These are phyloP conservation scores for Paulownia fortunei DNA, from an alignment of 257 asterid genomes.

Conservation along the genomic window DNA sequence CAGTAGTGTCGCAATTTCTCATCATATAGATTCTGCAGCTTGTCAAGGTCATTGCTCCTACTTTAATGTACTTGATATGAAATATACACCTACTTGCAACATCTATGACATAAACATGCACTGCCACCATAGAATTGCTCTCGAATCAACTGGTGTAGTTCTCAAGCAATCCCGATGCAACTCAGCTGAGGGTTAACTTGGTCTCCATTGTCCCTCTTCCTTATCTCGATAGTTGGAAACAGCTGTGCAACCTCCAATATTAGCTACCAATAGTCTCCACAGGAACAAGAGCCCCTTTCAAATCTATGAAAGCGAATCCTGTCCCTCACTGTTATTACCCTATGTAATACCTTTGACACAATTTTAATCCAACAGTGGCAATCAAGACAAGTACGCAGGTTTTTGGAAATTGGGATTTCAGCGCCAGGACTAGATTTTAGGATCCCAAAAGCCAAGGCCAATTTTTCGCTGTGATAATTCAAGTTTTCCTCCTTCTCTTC, in stretches of 20 bases:
- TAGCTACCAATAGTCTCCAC: slow-evolving; percentile 79
- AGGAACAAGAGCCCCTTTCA: slow-evolving; percentile 66
- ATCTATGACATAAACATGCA: neutral
- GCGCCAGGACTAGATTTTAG: slow-evolving; percentile 74
- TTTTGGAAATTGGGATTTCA: slow-evolving; percentile 63
- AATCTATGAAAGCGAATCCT: slow-evolving; percentile 79
- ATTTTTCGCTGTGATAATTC: slow-evolving; percentile 74
- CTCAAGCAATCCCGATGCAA: neutral
- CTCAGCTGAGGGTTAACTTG: neutral
- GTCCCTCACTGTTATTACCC: slow-evolving; percentile 77
- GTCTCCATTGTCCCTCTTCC: neutral
- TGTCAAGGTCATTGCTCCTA: neutral
- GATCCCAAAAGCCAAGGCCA: slow-evolving; percentile 75
- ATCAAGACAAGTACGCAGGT: slow-evolving; percentile 78
- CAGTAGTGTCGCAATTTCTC: neutral
- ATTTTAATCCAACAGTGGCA: slow-evolving; percentile 83
- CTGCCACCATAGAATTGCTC: neutral
- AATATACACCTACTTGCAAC: neutral
- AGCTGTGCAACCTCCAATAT: neutral
- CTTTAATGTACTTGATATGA: neutral
- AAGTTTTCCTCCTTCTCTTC: slow-evolving; percentile 86
- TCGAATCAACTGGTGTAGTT: neutral
- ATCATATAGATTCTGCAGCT: neutral
- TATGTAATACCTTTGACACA: slow-evolving; percentile 60
- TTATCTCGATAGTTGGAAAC: neutral